Base-by-base conservation (phyloP, 2,329 filamentous ascomycete genomes). In the Pyrenophora tritici-repentis region DNA sequence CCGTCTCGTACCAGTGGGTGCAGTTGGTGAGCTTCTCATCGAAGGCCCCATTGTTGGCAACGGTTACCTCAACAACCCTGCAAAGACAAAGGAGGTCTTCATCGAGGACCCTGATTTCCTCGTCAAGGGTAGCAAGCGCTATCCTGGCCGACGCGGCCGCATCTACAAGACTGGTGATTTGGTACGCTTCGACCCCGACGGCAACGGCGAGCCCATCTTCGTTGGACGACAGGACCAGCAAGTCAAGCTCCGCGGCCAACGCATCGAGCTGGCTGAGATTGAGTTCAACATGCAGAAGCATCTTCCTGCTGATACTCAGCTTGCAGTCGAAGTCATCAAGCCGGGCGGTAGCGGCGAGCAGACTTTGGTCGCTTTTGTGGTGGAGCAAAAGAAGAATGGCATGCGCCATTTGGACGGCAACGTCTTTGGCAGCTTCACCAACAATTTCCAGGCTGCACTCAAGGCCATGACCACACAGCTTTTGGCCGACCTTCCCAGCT, bases 91-190 rank as follows among this genome's bases (percentile, higher is more conserved):
- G 2, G 69, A 72, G 20, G 68, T 72, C 0, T 75, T 73, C 50
- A 71, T 75, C 12, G 72, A 86, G 1, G 85, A 86, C 20, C 76
- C 80, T 0, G 66, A 75, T 36, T 87, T 86, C 65, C 20, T 86
- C 83, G 57, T 59, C 76, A 86, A 47, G 87, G 43, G 88, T 86
- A 70, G 76, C 86, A 42, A 79, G 75, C 9, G 80, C 79, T 64
- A 79, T 79, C 45, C 81, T 76, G 64, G 75, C 45, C 51, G 71
- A 56, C 45, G 42, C 16, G 91, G 90, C 6, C 56, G 63, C 9
- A 55, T 69, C 14, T 73, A 66, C 52, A 70, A 67, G 53, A 68
- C 66, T 7, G 70, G 70, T n/a, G 68, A 72, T 48, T 53, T 73
- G 3, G 62, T 69, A 1, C 60, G 62, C 2, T 82, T 96, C 49